Base-by-base conservation (phyloP, 257 asterid species). In the Jacaranda mimosifolia region DNA sequence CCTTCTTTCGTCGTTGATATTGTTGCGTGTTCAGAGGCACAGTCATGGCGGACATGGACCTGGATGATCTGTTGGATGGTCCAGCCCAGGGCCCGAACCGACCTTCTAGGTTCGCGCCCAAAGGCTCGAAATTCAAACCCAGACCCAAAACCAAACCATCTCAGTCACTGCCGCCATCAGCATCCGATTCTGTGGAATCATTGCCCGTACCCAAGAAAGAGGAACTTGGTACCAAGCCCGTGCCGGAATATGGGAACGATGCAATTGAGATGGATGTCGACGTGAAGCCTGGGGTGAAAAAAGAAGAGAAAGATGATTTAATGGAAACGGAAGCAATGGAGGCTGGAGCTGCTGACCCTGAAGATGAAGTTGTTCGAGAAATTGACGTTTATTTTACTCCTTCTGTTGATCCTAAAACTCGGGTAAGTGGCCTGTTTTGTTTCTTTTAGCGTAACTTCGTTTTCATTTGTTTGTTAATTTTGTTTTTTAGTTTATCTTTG, bases 301-400 rank as follows among this genome's bases (percentile, higher is more conserved):
- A 74, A 46, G 80, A 73, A n/a, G 85, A 56, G 65, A 62, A 43
- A n/a, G 89, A 56, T 42, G 89, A 84, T 76, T 42, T 72, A 1
- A 80, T 84, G 90, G 85, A 84, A 17, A 79, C 59, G 63, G 88
- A 76, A 10, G 70, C 39, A 6, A 72, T 36, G 77, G 87, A 72
- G 7, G 42, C 53, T 32, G 85, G 62, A 9, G 73, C 48, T 32
- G 73, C 48, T 32, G 91, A 81, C 56, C 80, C 9, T 9, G 89
- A 68, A 48, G 97, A 89, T 76, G 85, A 76, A 66, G 80, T 95
- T 35, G 90, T 89, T 75, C 86, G 91, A 46, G 97, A 95, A 86
- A 83, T 95, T 26, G 98, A 93, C 17, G 91, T 95, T 57, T 93
- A 87, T 81, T 78, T 85, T 49, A 68, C 86, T 72, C 94, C 94